A percentile compares a stretch with the other conserved stretches of the same genome.
Evolutionary conservation across 257 asterid species (phyloP).

Genomic region (Ilex aquifolium): DNA sequence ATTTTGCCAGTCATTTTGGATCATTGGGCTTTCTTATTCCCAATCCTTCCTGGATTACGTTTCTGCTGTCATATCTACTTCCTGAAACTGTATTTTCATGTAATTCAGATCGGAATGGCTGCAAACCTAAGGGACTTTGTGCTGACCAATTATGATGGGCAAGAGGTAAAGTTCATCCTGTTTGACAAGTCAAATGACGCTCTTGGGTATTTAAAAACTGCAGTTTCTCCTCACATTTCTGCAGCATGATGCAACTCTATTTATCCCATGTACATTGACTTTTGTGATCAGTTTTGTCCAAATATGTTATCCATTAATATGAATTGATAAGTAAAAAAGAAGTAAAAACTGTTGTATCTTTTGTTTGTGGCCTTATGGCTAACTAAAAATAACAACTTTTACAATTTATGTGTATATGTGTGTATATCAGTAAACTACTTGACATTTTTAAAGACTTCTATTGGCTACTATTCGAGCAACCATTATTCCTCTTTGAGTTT

Average conservation of each 20-base stretch:
- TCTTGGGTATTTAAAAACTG: too few species aligned
- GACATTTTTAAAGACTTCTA: too few species aligned
- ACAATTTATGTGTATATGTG: too few species aligned
- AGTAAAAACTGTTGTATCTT: too few species aligned
- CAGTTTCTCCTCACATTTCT: background rate
- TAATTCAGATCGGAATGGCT: conserved; percentile 74
- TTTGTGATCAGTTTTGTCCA: background rate
- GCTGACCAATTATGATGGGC: conserved; percentile 57
- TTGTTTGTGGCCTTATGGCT: too few species aligned
- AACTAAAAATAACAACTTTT: too few species aligned
- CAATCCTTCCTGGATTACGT: background rate
- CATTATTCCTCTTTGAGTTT: too few species aligned
- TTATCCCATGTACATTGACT: background rate
- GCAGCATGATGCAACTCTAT: background rate
- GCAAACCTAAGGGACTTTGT: conserved; percentile 73
- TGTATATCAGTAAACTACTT: too few species aligned
- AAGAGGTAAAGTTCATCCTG: conserved; percentile 47
- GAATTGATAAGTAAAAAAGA: too few species aligned
- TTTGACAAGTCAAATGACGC: background rate
- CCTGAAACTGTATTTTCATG: background rate
- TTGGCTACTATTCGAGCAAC: too few species aligned
- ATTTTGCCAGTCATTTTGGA: too few species aligned
- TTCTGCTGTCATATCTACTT: background rate
- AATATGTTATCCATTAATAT: too few species aligned
- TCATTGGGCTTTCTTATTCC: background rate